Evolutionary conservation across 345 rosid genomes (phyloP).

Genomic region (Eutrema japonicum): DNA sequence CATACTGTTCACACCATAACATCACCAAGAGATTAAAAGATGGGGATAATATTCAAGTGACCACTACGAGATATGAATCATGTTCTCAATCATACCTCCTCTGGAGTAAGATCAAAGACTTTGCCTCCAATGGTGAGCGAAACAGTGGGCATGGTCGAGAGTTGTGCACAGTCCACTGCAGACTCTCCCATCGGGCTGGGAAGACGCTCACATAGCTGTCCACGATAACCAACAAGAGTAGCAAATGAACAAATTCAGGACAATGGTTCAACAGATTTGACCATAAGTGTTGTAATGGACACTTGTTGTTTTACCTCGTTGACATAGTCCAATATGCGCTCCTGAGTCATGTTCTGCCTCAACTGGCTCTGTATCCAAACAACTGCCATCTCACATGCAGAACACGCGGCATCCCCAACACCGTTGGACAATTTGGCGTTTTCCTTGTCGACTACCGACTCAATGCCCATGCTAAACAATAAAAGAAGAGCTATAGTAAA

Average conservation of each 20-base stretch:
- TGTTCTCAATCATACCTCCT: conserved; percentile 55
- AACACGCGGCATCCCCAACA: conserved; percentile 61
- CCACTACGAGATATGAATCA: not conserved
- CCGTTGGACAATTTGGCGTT: conserved; percentile 47
- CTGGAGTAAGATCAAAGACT: conserved; percentile 67
- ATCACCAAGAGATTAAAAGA: conserved; percentile 22
- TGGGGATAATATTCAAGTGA: not conserved
- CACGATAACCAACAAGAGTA: not conserved
- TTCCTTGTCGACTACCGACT: conserved; percentile 69
- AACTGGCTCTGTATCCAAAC: conserved; percentile 89
- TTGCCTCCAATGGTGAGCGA: conserved; percentile 79
- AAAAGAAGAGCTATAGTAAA: not conserved
- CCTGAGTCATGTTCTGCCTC: conserved; percentile 73
- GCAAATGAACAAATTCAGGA: conserved; percentile 17
- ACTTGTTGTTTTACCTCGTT: conserved; percentile 52
- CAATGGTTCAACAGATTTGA: conserved; percentile 1
- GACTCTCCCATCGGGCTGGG: conserved; percentile 92
- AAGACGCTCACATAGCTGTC: conserved; percentile 80
- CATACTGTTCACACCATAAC: conserved; percentile 58
- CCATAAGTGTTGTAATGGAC: not conserved
- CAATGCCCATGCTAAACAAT: conserved; percentile 63
- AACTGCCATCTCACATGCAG: conserved; percentile 92
- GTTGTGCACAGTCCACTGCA: conserved; percentile 68
- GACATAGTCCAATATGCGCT: conserved; percentile 60
- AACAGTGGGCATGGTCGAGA: conserved; percentile 81